Evolutionary conservation across 2,329 filamentous ascomycete genomes (phyloP), one percentile per base, ranked within the genome.

Genomic region (Calonectria hongkongensis): DNA sequence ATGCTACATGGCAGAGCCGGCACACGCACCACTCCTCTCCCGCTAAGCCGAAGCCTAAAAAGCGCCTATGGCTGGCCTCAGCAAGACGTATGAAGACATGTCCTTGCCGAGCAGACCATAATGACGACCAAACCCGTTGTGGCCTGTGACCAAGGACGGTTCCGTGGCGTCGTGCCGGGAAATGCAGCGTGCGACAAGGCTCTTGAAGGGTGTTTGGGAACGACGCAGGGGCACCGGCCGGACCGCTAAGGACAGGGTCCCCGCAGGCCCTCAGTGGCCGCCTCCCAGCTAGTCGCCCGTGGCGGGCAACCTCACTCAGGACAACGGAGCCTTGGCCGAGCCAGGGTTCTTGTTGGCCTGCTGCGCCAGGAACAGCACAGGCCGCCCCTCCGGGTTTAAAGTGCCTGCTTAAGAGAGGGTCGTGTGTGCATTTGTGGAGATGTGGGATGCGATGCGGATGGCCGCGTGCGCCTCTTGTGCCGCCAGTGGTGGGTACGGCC

Each of bases 291-390:
- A 71, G 58, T 51, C 54, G 54, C 54, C 54, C 54, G 54, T 58
- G 54, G 51, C 48, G 56, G 45, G 66, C 58, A 27, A 47, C 60
- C 45, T 65, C 62, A 50, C 62, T 65, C 62, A 66, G 63, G 45
- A 48, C 66, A 73, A 71, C 65, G 54, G 50, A 66, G 48, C 70
- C 73, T 67, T 70, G 70, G 75, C 70, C 74, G 70, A 72, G 73
- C 69, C 77, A 79, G 76, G 77, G 77, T 74, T 33, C 76, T 67
- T 67, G 74, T 73, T 79, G 60, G 60, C 56, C 71, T 71, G 67
- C 69, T 77, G 70, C 67, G 76, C 60, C 60, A 64, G 60, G 60
- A 56, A 62, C 68, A 39, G 70, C 70, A 73, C 67, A 71, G 70
- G 73, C 65, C 68, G 51, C 69, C 74, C 69, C 54, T 76, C 74